Base-by-base conservation (phyloP, 148 eudicot genomes). In the Cornus kousa region DNA sequence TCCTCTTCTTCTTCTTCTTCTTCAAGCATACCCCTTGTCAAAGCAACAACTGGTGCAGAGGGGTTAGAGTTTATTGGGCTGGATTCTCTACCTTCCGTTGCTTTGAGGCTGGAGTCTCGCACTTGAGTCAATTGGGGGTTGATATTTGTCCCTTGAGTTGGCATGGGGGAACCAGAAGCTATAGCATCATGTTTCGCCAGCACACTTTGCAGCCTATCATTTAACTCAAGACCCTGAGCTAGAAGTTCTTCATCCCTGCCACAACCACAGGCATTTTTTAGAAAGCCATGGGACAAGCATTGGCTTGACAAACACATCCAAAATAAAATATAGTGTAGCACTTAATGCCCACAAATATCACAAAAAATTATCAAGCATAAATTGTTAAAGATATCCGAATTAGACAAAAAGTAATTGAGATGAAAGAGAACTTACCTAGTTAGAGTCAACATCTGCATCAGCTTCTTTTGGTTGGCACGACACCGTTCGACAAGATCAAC, bases 1-100 rank as follows among this genome's bases (percentile, higher is more conserved):
- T 95, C 97, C 83, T 91, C 99, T 70, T 94, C 98, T 66, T 93
- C 98, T 73, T 94, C 91, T 77, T 94, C 91, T 77, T 81, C 97
- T 74, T 88, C 85, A 82, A 70, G 80, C 71, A 70, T 82, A 74
- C 48, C 76, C 78, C 69, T 82, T 39, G 37, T 31, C 35, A 35
- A 72, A 57, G 89, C 78, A 73, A 73, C 75, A 78, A 57, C 77
- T 79, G 84, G 84, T 9, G 81, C 75, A 59, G 91, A 74, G 83
- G 91, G 80, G 68, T 79, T 72, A 62, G 76, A 82, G 76, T 79
- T 73, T 67, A 66, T 67, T 53, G 88, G 74, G 67, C 32, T 76
- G 19, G 78, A 76, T 74, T 74, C 81, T 70, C 35, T 83, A 67
- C 76, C 84, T 50, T 84, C 87, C 31, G 74, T 57, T 75, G 83